Evolutionary conservation across 352 stramenopile species (phyloP).

Genomic region (Pythium phragmitis): DNA sequence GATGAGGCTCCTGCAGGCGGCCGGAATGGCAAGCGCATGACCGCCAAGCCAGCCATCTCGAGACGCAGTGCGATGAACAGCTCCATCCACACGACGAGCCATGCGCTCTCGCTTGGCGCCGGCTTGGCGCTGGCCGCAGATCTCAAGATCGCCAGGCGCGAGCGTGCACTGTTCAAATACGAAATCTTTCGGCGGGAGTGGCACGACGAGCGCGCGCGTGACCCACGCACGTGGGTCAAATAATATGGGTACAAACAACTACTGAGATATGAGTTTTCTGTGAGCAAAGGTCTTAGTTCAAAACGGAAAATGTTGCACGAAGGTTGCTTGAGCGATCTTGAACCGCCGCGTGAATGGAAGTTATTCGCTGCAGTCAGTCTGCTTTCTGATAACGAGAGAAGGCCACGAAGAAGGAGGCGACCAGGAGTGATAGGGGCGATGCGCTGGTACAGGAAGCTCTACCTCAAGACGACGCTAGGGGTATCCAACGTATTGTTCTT

Average conservation of each 20-base stretch:
- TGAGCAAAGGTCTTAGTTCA: no score
- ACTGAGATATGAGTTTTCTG: conserved; percentile 8
- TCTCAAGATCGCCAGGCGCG: conserved; percentile 65
- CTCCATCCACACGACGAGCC: conserved; percentile 42
- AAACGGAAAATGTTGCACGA: conserved; percentile 1
- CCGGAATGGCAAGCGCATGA: conserved; percentile 10
- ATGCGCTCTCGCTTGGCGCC: conserved; percentile 26
- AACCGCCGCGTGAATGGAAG: conserved; percentile 3
- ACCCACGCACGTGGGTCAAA: conserved; percentile 53
- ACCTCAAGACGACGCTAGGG: conserved; percentile 21
- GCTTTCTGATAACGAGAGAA: conserved; percentile 1
- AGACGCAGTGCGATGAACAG: conserved; percentile 9
- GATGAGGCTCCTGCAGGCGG: conserved; percentile 30
- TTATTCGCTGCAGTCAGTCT: conserved; percentile 3
- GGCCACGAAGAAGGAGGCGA: neutral
- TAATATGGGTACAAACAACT: conserved; percentile 11
- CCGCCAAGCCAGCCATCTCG: neutral
- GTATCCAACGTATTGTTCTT: conserved; percentile 28
- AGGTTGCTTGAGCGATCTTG: conserved; percentile 20
- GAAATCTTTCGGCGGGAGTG: conserved; percentile 74
- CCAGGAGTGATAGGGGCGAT: neutral
- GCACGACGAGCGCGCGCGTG: conserved; percentile 65
- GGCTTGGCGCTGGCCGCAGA: conserved; percentile 40
- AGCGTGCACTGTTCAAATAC: conserved; percentile 68
- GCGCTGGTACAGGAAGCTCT: conserved; percentile 17